Percentiles rank a stretch among this genome's conserved stretches.
phyloP scores from a whole-genome alignment of 495 filamentous ascomycete genomes.

The Tetracladium marchalianum region DNA sequence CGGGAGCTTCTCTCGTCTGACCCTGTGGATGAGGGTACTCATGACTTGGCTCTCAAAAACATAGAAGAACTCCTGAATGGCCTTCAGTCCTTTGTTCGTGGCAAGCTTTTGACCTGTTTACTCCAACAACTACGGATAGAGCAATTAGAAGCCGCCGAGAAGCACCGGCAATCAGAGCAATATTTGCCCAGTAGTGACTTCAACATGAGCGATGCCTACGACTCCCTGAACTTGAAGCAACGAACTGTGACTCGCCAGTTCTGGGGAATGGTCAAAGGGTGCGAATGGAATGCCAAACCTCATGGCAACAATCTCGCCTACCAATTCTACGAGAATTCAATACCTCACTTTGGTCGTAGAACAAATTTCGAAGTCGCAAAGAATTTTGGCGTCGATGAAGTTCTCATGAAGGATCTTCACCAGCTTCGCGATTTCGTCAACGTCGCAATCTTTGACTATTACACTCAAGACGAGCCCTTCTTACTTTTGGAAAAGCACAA shows the following conservation, averaged over 20 bases:
- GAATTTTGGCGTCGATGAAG: too few species aligned
- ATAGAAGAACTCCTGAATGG: not conserved
- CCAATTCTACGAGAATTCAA: not conserved
- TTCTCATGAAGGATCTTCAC: not conserved
- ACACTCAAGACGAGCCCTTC: not conserved
- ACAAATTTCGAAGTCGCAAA: not conserved
- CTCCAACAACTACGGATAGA: not conserved
- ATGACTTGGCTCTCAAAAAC: not conserved
- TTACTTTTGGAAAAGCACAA: not conserved
- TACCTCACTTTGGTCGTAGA: not conserved
- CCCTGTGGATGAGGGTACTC: too few species aligned
- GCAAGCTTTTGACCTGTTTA: not conserved
- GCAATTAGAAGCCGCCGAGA: not conserved
- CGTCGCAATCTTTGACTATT: not conserved
- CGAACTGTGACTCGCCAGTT: constrained; percentile 1
- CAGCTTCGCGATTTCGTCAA: not conserved
- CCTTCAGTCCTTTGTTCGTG: not conserved
- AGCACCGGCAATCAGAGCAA: not conserved
- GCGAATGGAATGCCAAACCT: constrained; percentile 1
- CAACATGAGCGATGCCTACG: not conserved
- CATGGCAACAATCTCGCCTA: not conserved
- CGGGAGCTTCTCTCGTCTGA: not conserved
- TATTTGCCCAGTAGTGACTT: not conserved
- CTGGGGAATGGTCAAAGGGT: not conserved
- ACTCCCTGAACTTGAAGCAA: not conserved